These are phyloP conservation scores for Hanseniaspora nectarophila DNA, from an alignment of 805 yeast genomes.

Conservation along the genomic window DNA sequence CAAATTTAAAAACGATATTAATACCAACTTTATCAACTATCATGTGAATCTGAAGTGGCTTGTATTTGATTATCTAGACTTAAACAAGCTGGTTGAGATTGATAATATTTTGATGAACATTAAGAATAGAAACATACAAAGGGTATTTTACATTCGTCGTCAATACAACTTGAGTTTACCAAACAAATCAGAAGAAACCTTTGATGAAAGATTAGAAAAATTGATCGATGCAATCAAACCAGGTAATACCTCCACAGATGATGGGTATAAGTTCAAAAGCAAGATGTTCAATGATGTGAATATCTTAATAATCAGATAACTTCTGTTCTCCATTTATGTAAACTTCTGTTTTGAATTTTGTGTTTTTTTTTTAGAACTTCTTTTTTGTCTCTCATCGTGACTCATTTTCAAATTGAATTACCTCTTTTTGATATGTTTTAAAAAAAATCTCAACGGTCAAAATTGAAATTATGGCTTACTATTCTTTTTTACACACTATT, in stretches of 20 bases:
- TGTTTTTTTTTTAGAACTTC: background rate
- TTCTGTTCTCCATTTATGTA: background rate
- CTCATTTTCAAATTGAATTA: too few relatives aligned
- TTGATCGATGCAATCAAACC: background rate
- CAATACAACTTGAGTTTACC: background rate
- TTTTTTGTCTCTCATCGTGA: too few relatives aligned
- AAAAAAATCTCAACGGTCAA: too few relatives aligned
- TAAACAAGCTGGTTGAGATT: background rate
- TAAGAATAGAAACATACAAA: background rate
- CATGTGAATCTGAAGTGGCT: background rate
- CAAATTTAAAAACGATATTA: background rate
- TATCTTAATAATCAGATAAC: background rate
- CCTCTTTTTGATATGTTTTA: too few relatives aligned
- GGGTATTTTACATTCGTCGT: background rate
- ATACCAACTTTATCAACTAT: background rate
- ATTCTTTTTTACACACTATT: too few relatives aligned
- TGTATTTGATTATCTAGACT: background rate
- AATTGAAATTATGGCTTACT: too few relatives aligned
- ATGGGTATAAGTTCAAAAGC: background rate
- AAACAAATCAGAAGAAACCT: background rate
- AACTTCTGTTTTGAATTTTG: background rate
- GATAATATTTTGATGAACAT: background rate
- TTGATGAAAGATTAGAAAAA: background rate
- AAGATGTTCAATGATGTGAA: conserved; percentile 2
- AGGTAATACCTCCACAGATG: background rate